Conservation (phyloP, 441 rosid species). For the Syzygium malaccense region DNA sequence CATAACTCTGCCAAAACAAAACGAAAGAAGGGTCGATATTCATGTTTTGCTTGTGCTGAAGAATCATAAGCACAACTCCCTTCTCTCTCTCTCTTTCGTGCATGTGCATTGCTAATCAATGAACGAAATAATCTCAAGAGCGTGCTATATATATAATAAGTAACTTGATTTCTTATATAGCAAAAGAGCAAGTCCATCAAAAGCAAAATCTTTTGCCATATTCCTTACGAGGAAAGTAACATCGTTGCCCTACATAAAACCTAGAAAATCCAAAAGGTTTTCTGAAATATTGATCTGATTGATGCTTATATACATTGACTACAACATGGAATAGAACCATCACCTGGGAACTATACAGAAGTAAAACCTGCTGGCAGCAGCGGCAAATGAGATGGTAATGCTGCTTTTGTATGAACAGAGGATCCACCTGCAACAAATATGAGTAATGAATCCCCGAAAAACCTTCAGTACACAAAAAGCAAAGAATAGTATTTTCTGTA, state of each 20-base stretch:
- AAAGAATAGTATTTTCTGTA: neutral
- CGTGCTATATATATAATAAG: neutral
- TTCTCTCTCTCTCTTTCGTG: neutral
- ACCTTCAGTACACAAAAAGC: neutral
- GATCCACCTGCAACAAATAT: slow-evolving; percentile 66
- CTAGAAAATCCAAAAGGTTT: neutral
- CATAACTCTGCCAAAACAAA: neutral
- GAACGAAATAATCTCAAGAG: neutral
- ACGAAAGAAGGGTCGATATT: neutral
- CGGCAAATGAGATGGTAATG: slow-evolving; percentile 54
- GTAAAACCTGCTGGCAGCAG: slow-evolving; percentile 74
- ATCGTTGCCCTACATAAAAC: neutral
- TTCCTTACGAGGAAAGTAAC: neutral
- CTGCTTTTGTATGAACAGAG: slow-evolving; percentile 74
- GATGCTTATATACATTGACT: neutral
- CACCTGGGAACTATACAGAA: slow-evolving; percentile 76
- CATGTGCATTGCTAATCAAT: neutral
- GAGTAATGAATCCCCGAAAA: neutral
- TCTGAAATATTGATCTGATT: neutral
- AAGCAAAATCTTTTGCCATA: neutral
- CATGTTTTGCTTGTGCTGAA: neutral
- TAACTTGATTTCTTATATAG: neutral
- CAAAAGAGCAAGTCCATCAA: neutral
- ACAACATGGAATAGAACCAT: neutral
- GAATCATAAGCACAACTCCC: neutral